A percentile compares a stretch with the other conserved stretches of the same genome.
Conservation (phyloP, 2,329 filamentous ascomycete genomes). For the Aspergillus carbonarius region DNA sequence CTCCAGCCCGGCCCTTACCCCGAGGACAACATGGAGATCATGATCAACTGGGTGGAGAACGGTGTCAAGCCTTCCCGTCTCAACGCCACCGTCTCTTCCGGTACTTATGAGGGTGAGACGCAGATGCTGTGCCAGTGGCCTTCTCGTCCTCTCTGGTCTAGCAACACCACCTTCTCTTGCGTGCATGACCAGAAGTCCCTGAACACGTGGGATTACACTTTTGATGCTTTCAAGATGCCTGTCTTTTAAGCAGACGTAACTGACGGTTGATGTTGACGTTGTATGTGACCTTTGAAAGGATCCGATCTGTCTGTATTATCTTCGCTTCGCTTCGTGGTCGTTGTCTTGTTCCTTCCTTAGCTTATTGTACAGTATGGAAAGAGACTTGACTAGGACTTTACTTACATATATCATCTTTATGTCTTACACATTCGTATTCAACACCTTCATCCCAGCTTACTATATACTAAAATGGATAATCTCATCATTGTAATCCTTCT, state of each 20-base stretch:
- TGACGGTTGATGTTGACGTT: background rate
- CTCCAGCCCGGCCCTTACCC: slow-evolving; percentile 49
- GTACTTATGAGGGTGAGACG: slow-evolving; percentile 31
- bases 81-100: slow-evolving; percentile 40
- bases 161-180: slow-evolving; percentile 12
- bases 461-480: no score
- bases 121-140: slow-evolving; percentile 40
- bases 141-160: slow-evolving; percentile 31
- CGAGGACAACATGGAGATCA: slow-evolving; percentile 46
- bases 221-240: slow-evolving; percentile 16
- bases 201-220: slow-evolving; percentile 18
- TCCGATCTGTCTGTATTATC: background rate
- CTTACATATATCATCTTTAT: background rate
- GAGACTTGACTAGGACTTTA: background rate
- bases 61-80: slow-evolving; percentile 46
- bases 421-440: no score
- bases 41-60: slow-evolving; percentile 57
- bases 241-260: slow-evolving; percentile 8
- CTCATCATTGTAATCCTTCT: no score
- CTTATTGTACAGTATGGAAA: background rate
- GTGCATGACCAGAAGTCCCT: slow-evolving; percentile 17
- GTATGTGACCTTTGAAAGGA: background rate
- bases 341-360: background rate
- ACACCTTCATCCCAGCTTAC: no score
- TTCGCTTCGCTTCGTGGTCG: background rate